Conservation (phyloP, 176 grass and related monocot species). For the Coix lacrymajobi region DNA sequence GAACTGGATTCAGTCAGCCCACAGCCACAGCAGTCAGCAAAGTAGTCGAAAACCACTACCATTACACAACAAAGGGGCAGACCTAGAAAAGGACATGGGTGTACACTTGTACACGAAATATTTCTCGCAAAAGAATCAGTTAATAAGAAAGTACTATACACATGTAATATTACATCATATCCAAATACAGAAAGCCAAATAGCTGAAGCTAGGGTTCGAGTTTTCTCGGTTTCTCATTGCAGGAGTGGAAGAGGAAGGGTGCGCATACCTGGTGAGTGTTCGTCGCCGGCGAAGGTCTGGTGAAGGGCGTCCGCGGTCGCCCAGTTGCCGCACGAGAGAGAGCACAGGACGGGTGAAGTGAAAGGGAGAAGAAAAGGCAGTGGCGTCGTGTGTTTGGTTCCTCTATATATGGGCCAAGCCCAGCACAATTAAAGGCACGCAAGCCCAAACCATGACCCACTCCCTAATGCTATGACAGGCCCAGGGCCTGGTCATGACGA, state of each 20-base stretch:
- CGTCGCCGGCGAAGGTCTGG: neutral
- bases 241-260: neutral
- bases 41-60: neutral
- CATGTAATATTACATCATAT: no score
- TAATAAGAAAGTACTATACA: no score
- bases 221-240: neutral
- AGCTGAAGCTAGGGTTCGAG: neutral
- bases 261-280: neutral
- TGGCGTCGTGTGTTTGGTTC: no score
- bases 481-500: neutral
- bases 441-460: neutral
- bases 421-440: no score
- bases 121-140: neutral
- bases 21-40: neutral
- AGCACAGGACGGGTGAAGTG: no score
- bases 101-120: neutral
- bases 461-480: neutral
- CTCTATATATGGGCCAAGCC: no score
- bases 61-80: neutral
- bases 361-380: neutral
- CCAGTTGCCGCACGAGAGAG: neutral
- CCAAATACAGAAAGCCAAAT: neutral
- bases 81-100: no score
- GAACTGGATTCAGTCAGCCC: neutral
- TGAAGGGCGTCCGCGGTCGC: neutral